Base-by-base conservation (phyloP, 1,284 basidiomycete species). In the Papiliotrema fonsecae region DNA sequence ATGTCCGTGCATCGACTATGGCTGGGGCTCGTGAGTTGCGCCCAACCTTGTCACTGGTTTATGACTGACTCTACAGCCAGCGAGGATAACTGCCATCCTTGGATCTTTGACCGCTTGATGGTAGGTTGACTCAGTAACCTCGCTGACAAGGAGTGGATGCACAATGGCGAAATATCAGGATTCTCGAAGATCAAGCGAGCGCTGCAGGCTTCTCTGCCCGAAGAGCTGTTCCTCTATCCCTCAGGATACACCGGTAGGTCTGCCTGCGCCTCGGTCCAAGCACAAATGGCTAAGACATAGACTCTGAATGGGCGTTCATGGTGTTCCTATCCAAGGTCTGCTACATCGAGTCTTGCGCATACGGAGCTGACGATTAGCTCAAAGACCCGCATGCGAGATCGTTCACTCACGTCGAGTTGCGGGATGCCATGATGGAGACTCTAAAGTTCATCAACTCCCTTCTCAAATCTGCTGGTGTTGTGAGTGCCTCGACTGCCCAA, bases 291-390 rank as follows among this genome's bases (percentile, higher is more conserved):
- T 50, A 49, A 57, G 22, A 7, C 7, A 1, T 22, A 87, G 90
- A 94, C 71, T 92, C 90, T 1, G 90, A 97, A 77, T 96, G 91
- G 90, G 85, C 88, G 6, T 97, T 96, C 65, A 91, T 88, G 10
- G 75, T 94, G 42, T 88, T 92, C 70, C 74, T 97, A 21, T 87
- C 88, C 3, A 90, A 87, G 77, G 89, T 85, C 44, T 42, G 74
- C 57, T 7, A 34, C 26, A 47, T 49, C 53, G 10, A 4, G 18
- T 27, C 39, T 51, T 25, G 6, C 16, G 6, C 10, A 21, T 32
- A 13, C 10, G n/a, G 11, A 6, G 19, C 36, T 47, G 18, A 40
- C 38, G 2, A 27, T 30, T 54, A 93, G 88, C 79, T 93, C 25
- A 84, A 86, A 36, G 82, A 94, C 67, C 82, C 87, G 2, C 80